Evolutionary conservation across 192 early-diverging fungal genomes (phyloP).

Genomic region (Spizellomyces sp.): DNA sequence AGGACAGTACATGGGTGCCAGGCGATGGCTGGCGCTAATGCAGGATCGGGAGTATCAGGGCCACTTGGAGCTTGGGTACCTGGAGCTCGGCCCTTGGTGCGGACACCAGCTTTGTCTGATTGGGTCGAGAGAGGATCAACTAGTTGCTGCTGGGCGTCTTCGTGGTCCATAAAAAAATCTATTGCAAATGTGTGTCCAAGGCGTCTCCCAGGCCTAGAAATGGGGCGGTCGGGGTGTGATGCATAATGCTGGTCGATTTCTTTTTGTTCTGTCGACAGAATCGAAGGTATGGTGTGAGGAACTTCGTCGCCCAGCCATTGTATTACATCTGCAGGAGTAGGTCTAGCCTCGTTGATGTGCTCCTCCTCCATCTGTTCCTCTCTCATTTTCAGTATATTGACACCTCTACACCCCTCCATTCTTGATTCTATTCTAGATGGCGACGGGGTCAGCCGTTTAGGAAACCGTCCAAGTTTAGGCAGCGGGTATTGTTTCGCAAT

Average conservation of each 20-base stretch:
- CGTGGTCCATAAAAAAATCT: conserved; percentile 16
- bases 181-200: conserved; percentile 9
- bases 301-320: too few species aligned
- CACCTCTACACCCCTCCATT: too few species aligned
- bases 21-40: neutral
- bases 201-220: neutral
- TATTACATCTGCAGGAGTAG: too few species aligned
- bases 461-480: neutral
- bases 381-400: too few species aligned
- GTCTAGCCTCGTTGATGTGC: too few species aligned
- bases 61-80: neutral
- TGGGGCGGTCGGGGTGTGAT: neutral
- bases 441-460: neutral
- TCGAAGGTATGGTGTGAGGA: too few species aligned
- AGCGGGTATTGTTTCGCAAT: neutral
- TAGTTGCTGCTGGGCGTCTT: neutral
- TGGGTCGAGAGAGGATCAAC: neutral
- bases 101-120: neutral
- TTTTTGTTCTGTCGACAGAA: too few species aligned
- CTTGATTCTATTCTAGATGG: neutral
- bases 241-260: too few species aligned
- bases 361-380: too few species aligned
- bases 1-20: neutral
- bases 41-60: neutral
- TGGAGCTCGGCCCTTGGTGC: neutral